phyloP scores from a whole-genome alignment of 768 basidiomycete species.

The Termitomyces eurrhizus region DNA sequence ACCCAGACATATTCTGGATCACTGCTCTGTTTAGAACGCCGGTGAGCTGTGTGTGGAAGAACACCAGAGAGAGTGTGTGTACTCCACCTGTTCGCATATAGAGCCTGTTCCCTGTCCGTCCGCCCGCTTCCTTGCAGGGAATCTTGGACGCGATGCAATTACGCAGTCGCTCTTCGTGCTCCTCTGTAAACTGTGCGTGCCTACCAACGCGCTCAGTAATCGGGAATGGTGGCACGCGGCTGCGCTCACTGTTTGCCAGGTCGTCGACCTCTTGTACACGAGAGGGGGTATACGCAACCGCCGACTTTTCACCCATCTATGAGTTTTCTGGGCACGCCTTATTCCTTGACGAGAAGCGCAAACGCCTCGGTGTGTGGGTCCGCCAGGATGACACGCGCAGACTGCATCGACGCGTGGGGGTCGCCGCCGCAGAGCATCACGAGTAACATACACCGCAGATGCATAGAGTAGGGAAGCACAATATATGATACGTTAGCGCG shows the following conservation, averaged over 20 bases:
- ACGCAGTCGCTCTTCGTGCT: constrained; percentile 73
- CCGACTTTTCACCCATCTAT: constrained; percentile 83
- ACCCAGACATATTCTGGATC: constrained; percentile 82
- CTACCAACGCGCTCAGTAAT: constrained; percentile 29
- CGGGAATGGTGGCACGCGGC: no score
- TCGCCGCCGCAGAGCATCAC: constrained; percentile 59
- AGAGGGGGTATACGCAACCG: constrained; percentile 64
- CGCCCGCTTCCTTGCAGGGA: constrained; percentile 78
- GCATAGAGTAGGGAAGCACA: no score
- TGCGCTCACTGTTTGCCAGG: constrained; percentile 68
- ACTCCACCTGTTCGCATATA: constrained; percentile 71
- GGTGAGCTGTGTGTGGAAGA: background rate
- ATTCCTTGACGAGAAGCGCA: constrained; percentile 65
- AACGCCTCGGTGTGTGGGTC: constrained; percentile 79
- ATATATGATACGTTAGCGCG: constrained; percentile 62
- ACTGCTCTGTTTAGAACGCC: constrained; percentile 34
- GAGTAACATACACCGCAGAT: no score
- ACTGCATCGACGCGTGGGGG: constrained; percentile 63
- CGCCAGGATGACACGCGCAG: constrained; percentile 73
- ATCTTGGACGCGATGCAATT: constrained; percentile 81
- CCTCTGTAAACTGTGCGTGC: constrained; percentile 72
- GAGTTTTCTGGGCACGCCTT: constrained; percentile 66
- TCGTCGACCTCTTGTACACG: constrained; percentile 78
- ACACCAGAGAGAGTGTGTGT: no score
- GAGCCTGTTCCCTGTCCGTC: constrained; percentile 75